Conservation (phyloP, 2,329 filamentous ascomycete species). For the Trichoderma sp. region DNA sequence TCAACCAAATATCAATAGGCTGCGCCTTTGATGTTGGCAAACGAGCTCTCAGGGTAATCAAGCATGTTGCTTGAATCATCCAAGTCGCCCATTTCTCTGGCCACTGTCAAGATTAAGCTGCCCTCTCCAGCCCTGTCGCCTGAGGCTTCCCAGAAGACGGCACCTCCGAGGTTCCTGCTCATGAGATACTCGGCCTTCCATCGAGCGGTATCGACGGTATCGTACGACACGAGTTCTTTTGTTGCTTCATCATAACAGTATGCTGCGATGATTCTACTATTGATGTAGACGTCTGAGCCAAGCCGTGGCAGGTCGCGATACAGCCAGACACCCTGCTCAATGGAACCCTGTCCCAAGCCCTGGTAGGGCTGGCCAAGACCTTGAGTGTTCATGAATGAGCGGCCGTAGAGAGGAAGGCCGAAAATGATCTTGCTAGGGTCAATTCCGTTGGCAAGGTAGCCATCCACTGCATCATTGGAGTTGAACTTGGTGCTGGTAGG, state of each 20-base stretch:
- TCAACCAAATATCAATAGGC: conserved; percentile 29
- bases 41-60: conserved; percentile 57
- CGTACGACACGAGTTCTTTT: conserved; percentile 69
- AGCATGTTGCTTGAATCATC: conserved; percentile 56
- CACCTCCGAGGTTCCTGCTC: conserved; percentile 65
- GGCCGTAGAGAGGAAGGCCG: conserved; percentile 78
- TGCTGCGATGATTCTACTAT: conserved; percentile 62
- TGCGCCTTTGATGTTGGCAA: conserved; percentile 55
- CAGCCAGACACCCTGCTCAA: conserved; percentile 67
- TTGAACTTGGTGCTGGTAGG: conserved; percentile 66
- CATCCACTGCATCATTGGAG: conserved; percentile 64
- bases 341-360: conserved; percentile 61
- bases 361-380: conserved; percentile 66
- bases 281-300: conserved; percentile 58
- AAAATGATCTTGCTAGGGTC: conserved; percentile 66
- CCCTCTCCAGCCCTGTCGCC: conserved; percentile 56
- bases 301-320: conserved; percentile 70
- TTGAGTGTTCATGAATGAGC: conserved; percentile 68
- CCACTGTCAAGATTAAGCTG: conserved; percentile 62
- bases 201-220: conserved; percentile 59
- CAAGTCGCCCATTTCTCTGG: conserved; percentile 48
- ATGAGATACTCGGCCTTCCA: conserved; percentile 67
- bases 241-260: conserved; percentile 66
- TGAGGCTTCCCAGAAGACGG: conserved; percentile 83
- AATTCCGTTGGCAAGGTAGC: conserved; percentile 55